Evolutionary conservation across 2,329 filamentous ascomycete species (phyloP).

Genomic region (Ustilaginoidea virens): DNA sequence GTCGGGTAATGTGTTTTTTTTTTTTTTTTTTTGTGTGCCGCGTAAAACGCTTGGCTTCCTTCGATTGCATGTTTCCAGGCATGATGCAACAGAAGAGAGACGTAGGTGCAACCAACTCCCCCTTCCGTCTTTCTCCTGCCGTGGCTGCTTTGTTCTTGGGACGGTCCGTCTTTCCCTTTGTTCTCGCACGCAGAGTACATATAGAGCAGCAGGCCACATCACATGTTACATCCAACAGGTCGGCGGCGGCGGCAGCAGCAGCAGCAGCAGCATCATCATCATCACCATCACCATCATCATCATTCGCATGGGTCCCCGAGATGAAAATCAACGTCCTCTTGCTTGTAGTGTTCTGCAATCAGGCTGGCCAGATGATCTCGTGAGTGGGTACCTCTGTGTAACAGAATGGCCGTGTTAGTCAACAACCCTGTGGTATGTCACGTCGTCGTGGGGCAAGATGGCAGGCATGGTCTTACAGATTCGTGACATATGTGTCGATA

Average conservation of each 20-base stretch:
- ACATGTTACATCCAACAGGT: too few species aligned
- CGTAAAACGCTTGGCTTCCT: not conserved
- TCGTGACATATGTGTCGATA: conserved; percentile 74
- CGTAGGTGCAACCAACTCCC: too few species aligned
- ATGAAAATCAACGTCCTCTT: conserved; percentile 52
- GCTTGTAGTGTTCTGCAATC: conserved; percentile 60
- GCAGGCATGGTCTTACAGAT: conserved; percentile 31
- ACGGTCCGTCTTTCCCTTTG: too few species aligned
- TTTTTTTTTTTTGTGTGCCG: not conserved
- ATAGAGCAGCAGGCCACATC: too few species aligned
- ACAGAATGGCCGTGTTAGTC: conserved; percentile 1
- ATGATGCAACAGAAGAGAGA: too few species aligned
- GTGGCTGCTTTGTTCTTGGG: too few species aligned
- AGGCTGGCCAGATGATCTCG: conserved; percentile 59
- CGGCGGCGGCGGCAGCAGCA: too few species aligned
- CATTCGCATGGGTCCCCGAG: conserved; percentile 22
- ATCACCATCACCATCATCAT: too few species aligned
- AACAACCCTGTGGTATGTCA: not conserved
- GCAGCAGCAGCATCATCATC: too few species aligned
- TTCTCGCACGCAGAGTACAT: too few species aligned
- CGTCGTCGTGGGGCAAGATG: conserved; percentile 2
- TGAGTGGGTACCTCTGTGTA: conserved; percentile 49
- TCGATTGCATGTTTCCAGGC: not conserved
- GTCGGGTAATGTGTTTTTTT: too few species aligned
- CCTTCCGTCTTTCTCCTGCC: not conserved